Conservation (phyloP, 495 filamentous ascomycete genomes). For the Hyaloscypha bicolor region DNA sequence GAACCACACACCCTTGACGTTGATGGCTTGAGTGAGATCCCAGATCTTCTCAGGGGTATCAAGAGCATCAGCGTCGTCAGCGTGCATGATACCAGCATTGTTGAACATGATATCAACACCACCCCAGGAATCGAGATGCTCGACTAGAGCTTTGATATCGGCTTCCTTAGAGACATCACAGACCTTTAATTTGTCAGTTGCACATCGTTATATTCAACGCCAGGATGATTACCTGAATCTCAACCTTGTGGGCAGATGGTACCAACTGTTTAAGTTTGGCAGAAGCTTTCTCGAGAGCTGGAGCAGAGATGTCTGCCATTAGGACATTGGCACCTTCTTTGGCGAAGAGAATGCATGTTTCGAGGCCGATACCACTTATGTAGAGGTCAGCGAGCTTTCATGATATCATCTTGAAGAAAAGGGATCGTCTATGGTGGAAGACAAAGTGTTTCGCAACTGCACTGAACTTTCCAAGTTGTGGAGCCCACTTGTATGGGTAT, state of each 20-base stretch:
- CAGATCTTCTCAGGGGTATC: slow-evolving; percentile 88
- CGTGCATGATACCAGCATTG: slow-evolving; percentile 98
- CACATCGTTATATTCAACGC: not conserved
- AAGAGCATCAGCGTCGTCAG: slow-evolving; percentile 81
- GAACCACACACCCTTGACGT: slow-evolving; percentile 98
- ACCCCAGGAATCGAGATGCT: slow-evolving; percentile 77
- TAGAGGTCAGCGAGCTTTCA: not conserved
- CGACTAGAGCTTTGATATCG: slow-evolving; percentile 71
- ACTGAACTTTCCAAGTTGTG: not conserved
- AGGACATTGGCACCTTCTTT: slow-evolving; percentile 88
- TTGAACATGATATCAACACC: slow-evolving; percentile 98
- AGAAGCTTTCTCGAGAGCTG: slow-evolving; percentile 69
- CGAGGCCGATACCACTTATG: slow-evolving; percentile 87
- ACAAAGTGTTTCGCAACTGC: not conserved
- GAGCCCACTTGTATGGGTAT: not conserved
- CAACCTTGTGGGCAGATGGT: slow-evolving; percentile 60
- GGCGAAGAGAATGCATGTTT: slow-evolving; percentile 89
- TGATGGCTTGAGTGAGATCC: slow-evolving; percentile 92
- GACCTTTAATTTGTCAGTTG: slow-evolving; percentile 37
- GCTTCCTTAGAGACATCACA: slow-evolving; percentile 71
- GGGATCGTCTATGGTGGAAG: not conserved
- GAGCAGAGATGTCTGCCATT: slow-evolving; percentile 79
- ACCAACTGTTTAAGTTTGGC: slow-evolving; percentile 72
- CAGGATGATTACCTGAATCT: slow-evolving; percentile 49
- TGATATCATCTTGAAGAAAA: not conserved